A percentile compares a stretch with the other conserved stretches of the same genome.
These are phyloP conservation scores for Candida coquimbonensis DNA, from an alignment of 805 yeast species.

Conservation along the genomic window DNA sequence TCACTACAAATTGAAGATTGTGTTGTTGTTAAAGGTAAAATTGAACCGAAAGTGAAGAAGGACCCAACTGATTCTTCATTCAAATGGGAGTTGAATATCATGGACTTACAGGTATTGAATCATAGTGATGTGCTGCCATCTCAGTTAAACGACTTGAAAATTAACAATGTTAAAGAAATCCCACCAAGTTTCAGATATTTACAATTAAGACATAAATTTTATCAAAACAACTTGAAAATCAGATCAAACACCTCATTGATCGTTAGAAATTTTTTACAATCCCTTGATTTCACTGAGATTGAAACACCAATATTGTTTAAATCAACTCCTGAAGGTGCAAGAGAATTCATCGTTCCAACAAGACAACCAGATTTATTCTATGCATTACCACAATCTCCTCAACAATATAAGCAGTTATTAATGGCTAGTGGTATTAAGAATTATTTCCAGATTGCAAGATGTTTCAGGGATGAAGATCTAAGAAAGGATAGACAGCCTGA, in stretches of 20 bases:
- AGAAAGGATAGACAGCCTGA: slow-evolving; percentile 96
- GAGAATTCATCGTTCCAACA: slow-evolving; percentile 93
- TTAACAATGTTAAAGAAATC: slow-evolving; percentile 42
- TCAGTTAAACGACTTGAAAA: slow-evolving; percentile 55
- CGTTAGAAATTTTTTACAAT: slow-evolving; percentile 37
- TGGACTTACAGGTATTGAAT: slow-evolving; percentile 50
- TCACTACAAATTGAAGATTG: slow-evolving; percentile 67
- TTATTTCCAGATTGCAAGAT: slow-evolving; percentile 87
- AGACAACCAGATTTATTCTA: slow-evolving; percentile 57
- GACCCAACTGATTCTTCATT: background rate
- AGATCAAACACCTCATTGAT: slow-evolving; percentile 50
- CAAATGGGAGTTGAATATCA: slow-evolving; percentile 53
- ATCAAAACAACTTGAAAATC: slow-evolving; percentile 47
- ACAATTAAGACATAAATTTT: slow-evolving; percentile 59
- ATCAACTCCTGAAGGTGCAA: slow-evolving; percentile 97
- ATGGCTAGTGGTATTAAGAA: slow-evolving; percentile 89
- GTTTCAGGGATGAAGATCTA: slow-evolving; percentile 94
- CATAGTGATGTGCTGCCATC: slow-evolving; percentile 57
- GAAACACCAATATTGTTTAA: slow-evolving; percentile 93
- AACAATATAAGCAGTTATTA: slow-evolving; percentile 88
- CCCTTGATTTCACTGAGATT: slow-evolving; percentile 59
- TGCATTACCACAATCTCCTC: slow-evolving; percentile 97
- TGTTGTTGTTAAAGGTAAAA: slow-evolving; percentile 54
- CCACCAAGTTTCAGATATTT: slow-evolving; percentile 80
- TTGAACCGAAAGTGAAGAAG: slow-evolving; percentile 29